A percentile compares a stretch with the other conserved stretches of the same genome.
These are phyloP conservation scores for Chrysosporium queenslandicum DNA, from an alignment of 2,329 filamentous ascomycete genomes.

Conservation along the genomic window DNA sequence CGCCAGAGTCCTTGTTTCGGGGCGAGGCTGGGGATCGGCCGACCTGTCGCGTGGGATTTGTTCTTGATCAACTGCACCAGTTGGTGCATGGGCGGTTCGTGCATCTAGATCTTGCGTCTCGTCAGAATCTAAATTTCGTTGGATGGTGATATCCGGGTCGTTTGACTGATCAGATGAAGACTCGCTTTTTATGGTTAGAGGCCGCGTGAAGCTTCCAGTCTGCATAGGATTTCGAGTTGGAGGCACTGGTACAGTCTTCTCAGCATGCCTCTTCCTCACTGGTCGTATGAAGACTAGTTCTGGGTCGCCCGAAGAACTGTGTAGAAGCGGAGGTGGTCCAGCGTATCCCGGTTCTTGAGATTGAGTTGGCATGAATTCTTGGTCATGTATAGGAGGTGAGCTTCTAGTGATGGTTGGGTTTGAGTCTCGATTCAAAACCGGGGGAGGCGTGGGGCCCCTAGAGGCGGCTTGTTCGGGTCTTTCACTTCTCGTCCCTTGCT, in stretches of 20 bases:
- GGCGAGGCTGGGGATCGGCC: background rate
- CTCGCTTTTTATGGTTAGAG: conserved; percentile 30
- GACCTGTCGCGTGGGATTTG: background rate
- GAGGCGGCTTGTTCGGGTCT: background rate
- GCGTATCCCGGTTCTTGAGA: conserved; percentile 14
- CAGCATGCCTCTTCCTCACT: conserved; percentile 20
- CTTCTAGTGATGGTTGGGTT: background rate
- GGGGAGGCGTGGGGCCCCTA: conserved; percentile 2
- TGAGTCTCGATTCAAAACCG: background rate
- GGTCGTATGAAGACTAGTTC: conserved; percentile 4
- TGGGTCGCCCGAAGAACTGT: conserved; percentile 15
- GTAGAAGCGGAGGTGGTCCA: conserved; percentile 3
- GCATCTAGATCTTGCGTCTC: conserved; percentile 55
- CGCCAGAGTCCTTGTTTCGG: background rate
- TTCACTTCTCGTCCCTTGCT: background rate
- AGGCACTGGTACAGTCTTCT: background rate
- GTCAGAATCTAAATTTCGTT: conserved; percentile 26
- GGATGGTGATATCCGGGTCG: background rate
- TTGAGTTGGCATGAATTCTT: conserved; percentile 13
- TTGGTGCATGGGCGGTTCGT: conserved; percentile 3
- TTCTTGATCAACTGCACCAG: background rate
- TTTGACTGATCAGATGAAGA: conserved; percentile 27
- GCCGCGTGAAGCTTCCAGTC: conserved; percentile 15
- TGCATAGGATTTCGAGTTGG: background rate
- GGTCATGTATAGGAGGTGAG: background rate